phyloP scores from a whole-genome alignment of 208 protist genomes.

The Acanthamoeba sp. region DNA sequence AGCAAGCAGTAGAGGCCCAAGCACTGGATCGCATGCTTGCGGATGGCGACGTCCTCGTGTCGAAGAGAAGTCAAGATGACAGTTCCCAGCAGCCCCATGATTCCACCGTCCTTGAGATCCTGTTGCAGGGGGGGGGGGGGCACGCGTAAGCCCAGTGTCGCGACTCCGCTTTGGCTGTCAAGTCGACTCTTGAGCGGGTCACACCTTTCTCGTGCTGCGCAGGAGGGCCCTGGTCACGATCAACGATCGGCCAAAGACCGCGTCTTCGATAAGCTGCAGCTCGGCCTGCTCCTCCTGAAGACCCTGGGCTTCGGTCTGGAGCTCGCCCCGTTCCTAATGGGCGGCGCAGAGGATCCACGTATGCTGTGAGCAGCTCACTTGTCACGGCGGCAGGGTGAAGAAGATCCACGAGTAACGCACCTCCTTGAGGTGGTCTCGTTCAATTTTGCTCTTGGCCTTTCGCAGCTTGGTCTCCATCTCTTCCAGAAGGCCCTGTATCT shows the following conservation, averaged over 20 bases:
- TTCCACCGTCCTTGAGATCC: slow-evolving; percentile 34
- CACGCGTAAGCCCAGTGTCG: no score
- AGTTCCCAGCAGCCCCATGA: background rate
- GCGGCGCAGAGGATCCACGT: background rate
- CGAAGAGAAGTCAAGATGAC: slow-evolving; percentile 3
- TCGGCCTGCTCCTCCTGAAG: background rate
- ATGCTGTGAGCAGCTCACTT: background rate
- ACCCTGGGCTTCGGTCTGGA: background rate
- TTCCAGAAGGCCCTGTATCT: background rate
- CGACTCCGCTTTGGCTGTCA: no score
- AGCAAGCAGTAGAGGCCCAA: slow-evolving; percentile 35
- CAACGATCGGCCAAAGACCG: background rate
- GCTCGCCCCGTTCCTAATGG: background rate
- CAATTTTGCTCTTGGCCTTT: background rate
- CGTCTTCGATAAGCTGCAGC: background rate
- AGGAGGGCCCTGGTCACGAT: background rate
- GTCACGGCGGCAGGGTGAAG: background rate
- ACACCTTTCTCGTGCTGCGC: background rate
- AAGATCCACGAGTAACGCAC: background rate
- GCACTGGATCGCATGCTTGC: slow-evolving; percentile 13
- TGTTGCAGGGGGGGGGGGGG: background rate
- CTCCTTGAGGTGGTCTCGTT: background rate
- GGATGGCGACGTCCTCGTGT: background rate
- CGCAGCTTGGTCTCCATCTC: background rate
- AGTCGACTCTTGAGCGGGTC: no score